phyloP scores from a whole-genome alignment of 2,329 filamentous ascomycete species.

The Ramularia endophylla region DNA sequence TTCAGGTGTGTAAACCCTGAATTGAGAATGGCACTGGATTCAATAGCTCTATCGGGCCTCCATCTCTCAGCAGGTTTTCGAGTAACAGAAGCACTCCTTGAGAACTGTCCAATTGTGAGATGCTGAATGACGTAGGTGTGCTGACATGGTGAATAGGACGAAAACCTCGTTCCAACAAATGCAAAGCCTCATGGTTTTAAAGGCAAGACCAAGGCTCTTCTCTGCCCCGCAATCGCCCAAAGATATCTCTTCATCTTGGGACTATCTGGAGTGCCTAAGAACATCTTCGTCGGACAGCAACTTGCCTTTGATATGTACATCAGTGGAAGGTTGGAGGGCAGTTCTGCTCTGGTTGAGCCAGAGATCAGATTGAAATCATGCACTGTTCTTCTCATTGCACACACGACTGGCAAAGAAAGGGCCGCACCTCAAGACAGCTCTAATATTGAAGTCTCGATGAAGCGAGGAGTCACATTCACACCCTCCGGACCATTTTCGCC shows the following conservation, averaged over 20 bases:
- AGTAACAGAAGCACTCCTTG: no score
- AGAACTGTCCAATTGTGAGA: neutral
- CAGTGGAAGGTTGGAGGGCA: neutral
- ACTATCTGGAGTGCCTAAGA: constrained; percentile 5
- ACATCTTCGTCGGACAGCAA: constrained; percentile 10
- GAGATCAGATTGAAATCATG: constrained; percentile 13
- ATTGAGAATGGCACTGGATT: no score
- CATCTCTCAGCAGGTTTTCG: no score
- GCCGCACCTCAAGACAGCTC: neutral
- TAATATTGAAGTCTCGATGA: constrained; percentile 8
- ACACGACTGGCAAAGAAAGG: constrained; percentile 9
- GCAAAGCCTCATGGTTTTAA: constrained; percentile 10
- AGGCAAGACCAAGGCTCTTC: constrained; percentile 13
- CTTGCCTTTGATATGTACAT: constrained; percentile 9
- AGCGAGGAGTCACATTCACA: constrained; percentile 5
- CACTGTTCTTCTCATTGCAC: constrained; percentile 12
- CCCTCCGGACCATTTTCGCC: constrained; percentile 10
- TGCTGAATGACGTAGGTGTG: constrained; percentile 2
- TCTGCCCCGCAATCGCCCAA: constrained; percentile 7
- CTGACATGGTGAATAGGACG: constrained; percentile 1
- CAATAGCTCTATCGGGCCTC: no score
- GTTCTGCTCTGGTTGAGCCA: constrained; percentile 3
- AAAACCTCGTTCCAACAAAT: constrained; percentile 2
- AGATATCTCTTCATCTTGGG: constrained; percentile 10
- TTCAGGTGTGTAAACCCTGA: no score